Conservation (phyloP, 306 rosid genomes). For the Cajanus cajan region DNA sequence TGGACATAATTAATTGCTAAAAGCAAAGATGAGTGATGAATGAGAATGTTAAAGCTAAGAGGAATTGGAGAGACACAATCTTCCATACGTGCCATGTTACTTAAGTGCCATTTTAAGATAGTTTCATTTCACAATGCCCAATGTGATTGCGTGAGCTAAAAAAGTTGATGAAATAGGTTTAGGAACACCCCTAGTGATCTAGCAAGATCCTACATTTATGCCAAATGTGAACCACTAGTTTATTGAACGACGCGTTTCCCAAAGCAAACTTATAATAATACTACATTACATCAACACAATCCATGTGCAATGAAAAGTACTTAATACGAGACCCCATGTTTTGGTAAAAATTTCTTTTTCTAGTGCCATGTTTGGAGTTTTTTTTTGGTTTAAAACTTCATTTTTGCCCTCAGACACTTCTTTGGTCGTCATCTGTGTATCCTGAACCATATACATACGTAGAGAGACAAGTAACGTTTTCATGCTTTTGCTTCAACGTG, state of each 20-base stretch:
- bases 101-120: slow-evolving; percentile 18
- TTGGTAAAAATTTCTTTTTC: slow-evolving; percentile 21
- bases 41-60: slow-evolving; percentile 46
- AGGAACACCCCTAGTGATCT: slow-evolving; percentile 40
- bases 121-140: slow-evolving; percentile 5
- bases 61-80: slow-evolving; percentile 43
- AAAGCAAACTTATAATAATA: neutral
- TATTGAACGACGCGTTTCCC: slow-evolving; percentile 1
- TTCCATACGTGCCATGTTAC: slow-evolving; percentile 68
- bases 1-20: slow-evolving; percentile 22
- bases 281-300: neutral
- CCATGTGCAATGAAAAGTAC: slow-evolving; percentile 21
- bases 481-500: neutral
- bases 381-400: neutral
- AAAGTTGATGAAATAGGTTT: slow-evolving; percentile 29
- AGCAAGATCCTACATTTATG: slow-evolving; percentile 53
- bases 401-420: neutral
- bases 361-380: slow-evolving; percentile 4
- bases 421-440: neutral
- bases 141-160: slow-evolving; percentile 34
- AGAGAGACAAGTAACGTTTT: neutral
- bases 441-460: neutral
- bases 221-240: slow-evolving; percentile 31
- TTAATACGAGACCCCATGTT: slow-evolving; percentile 4
- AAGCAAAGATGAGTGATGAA: slow-evolving; percentile 33